Evolutionary conservation across 257 asterid genomes (phyloP), one percentile per base, ranked within the genome.

Genomic region (Plantago ovata): DNA sequence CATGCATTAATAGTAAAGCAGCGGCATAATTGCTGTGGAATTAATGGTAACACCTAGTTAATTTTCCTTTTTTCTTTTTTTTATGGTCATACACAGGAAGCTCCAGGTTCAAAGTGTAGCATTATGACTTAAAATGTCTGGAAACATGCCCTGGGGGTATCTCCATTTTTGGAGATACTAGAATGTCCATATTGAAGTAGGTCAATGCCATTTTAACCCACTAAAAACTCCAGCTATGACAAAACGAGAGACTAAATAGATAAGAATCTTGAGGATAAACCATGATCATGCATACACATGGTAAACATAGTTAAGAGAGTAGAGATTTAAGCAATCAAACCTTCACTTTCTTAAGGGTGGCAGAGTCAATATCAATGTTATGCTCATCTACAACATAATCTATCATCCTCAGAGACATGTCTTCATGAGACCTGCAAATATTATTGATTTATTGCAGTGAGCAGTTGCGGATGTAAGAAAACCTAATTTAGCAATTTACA

Each of bases 341-440:
- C 98, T 90, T 78, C 70, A 81, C 96, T 81, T 75, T 84, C 62
- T 72, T 84, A 40, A 79, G 75, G 28, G 56, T 38, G 32, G 67
- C 92, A 66, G 86, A 38, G 32, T 58, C 83, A 75, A 87, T 78
- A 45, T 91, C 96, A 56, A 91, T 91, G 78, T 68, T 67, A 61
- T 91, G 94, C 65, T 79, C 84, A 65, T 87, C 94, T 47, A 87
- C 98, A 53, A 87, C 69, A 74, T 76, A 77, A 62, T 79, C 92
- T 69, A 87, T 84, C 95, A 87, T 84, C 79, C 74, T 81, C 79
- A 73, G 67, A 67, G 96, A 90, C 95, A 87, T 90, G 54, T 87
- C 95, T 76, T 90, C 98, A 72, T 87, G 98, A 57, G 87, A 84
- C 98, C 96, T 90, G 84, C 59, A 79, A 46, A 56, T 53, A 21